Evolutionary conservation across 176 grass and related monocot genomes (phyloP).

Genomic region (Themeda triandra): DNA sequence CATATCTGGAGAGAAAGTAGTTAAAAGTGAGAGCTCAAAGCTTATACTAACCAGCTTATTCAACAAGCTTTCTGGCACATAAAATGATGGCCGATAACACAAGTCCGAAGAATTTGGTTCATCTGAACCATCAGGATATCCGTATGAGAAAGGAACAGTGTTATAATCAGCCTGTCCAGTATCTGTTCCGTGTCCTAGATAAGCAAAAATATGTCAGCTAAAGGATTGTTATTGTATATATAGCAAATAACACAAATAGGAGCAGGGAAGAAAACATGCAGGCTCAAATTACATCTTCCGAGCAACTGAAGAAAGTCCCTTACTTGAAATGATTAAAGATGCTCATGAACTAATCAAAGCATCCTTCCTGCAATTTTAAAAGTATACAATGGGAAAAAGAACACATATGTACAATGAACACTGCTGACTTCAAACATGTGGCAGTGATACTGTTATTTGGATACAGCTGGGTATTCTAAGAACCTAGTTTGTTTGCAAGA

Average conservation of each 20-base stretch:
- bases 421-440: conserved; percentile 11
- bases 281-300: conserved; percentile 11
- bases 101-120: conserved; percentile 32
- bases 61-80: conserved; percentile 71
- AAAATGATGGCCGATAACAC: conserved; percentile 67
- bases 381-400: conserved; percentile 32
- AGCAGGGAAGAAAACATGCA: not conserved
- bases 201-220: conserved; percentile 34
- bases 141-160: conserved; percentile 73
- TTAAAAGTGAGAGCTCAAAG: conserved; percentile 22
- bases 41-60: conserved; percentile 74
- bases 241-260: conserved; percentile 1
- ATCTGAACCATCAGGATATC: conserved; percentile 36
- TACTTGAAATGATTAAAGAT: conserved; percentile 71
- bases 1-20: conserved; percentile 22
- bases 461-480: not conserved
- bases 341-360: conserved; percentile 67
- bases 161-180: conserved; percentile 42
- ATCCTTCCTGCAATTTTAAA: conserved; percentile 75
- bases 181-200: conserved; percentile 41
- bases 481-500: not conserved
- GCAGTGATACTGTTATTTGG: not conserved
- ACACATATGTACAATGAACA: conserved; percentile 24
- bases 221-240: not conserved
- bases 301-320: conserved; percentile 47